Percentiles rank a stretch among this genome's conserved stretches.
Conservation (phyloP, 2,329 filamentous ascomycete species). For the Penicillium sp. region DNA sequence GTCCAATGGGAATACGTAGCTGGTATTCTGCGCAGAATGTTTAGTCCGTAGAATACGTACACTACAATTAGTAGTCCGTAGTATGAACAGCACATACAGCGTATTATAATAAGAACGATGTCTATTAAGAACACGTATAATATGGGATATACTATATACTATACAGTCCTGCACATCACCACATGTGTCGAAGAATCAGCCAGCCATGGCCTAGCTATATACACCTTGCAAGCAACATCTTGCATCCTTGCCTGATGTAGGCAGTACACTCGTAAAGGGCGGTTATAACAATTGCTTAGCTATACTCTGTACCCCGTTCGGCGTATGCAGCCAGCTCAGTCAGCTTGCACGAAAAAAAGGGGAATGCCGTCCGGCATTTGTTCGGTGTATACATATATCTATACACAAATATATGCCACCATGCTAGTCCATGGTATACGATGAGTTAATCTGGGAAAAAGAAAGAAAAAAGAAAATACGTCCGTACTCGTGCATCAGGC, state of each 20-base stretch:
- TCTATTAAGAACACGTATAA: not conserved
- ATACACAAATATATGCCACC: not conserved
- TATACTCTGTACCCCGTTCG: not conserved
- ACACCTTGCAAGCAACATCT: not conserved
- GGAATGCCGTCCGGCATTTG: not conserved
- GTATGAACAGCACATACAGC: too few relatives aligned
- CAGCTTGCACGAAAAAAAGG: not conserved
- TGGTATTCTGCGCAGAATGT: too few relatives aligned
- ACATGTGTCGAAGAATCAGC: not conserved
- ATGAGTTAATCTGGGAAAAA: too few relatives aligned
- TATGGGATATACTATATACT: not conserved
- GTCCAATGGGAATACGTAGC: not conserved
- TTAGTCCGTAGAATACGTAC: too few relatives aligned
- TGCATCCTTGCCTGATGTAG: not conserved
- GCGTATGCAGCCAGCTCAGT: not conserved
- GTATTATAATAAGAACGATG: too few relatives aligned
- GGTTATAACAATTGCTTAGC: not conserved
- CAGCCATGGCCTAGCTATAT: slow-evolving; percentile 1
- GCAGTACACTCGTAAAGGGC: not conserved
- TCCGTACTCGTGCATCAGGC: not conserved
- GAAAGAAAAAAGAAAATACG: too few relatives aligned
- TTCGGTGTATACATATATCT: not conserved
- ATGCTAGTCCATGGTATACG: too few relatives aligned
- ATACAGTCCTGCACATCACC: not conserved
- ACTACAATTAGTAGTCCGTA: too few relatives aligned